phyloP scores from a whole-genome alignment of 2,329 filamentous ascomycete species.

The Fusarium domesticum region DNA sequence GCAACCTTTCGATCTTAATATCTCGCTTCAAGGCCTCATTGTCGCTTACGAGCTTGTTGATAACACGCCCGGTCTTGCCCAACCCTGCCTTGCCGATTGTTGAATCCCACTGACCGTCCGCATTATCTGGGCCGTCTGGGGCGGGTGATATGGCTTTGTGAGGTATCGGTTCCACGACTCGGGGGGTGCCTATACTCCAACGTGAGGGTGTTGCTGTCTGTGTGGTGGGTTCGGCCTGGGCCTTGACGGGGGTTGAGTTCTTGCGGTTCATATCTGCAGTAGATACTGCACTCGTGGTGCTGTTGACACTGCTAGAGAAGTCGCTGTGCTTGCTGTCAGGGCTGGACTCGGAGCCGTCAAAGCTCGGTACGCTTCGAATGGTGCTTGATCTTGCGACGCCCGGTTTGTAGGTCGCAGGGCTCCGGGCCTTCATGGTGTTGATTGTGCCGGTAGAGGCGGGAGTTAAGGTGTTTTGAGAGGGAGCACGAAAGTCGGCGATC shows the following conservation, averaged over 20 bases:
- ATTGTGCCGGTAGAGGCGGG: slow-evolving; percentile 39
- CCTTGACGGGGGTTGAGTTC: slow-evolving; percentile 34
- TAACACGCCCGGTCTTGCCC: slow-evolving; percentile 74
- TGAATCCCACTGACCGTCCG: slow-evolving; percentile 55
- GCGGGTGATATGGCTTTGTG: slow-evolving; percentile 26
- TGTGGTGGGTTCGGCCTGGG: slow-evolving; percentile 37
- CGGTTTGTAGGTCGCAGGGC: slow-evolving; percentile 33
- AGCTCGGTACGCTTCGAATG: slow-evolving; percentile 56
- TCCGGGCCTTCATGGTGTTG: slow-evolving; percentile 40
- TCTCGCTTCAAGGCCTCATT: slow-evolving; percentile 76
- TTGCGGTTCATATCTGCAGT: slow-evolving; percentile 36
- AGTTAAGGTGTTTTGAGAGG: slow-evolving; percentile 33
- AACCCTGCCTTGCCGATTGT: slow-evolving; percentile 67
- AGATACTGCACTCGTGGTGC: slow-evolving; percentile 50
- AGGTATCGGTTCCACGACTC: slow-evolving; percentile 31
- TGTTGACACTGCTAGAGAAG: slow-evolving; percentile 56
- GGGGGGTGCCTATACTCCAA: slow-evolving; percentile 33
- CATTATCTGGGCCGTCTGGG: slow-evolving; percentile 36
- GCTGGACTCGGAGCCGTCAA: slow-evolving; percentile 49
- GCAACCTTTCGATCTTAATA: slow-evolving; percentile 61
- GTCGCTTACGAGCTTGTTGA: slow-evolving; percentile 77
- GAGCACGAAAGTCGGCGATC: slow-evolving; percentile 31
- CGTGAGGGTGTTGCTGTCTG: slow-evolving; percentile 29
- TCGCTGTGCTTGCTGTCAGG: slow-evolving; percentile 48
- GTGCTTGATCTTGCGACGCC: slow-evolving; percentile 39